Evolutionary conservation across 352 stramenopile genomes (phyloP).

Genomic region (Thraustochytrium aureum): DNA sequence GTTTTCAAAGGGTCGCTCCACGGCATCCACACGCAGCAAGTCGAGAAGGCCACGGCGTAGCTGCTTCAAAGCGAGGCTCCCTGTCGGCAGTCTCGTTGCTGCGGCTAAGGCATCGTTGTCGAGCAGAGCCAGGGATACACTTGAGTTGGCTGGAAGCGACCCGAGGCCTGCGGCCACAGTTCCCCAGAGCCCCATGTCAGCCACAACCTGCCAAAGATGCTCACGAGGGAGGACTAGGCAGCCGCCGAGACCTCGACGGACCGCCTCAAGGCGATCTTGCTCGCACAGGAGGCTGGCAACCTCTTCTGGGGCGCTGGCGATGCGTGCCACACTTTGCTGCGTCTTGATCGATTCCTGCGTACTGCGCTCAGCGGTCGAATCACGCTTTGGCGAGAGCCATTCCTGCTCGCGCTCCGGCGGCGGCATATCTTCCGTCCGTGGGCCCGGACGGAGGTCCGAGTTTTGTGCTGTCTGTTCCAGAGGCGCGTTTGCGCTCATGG

Average conservation of each 20-base stretch:
- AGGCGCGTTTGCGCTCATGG: too few relatives aligned
- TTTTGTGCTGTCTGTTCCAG: too few relatives aligned
- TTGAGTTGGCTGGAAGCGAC: not conserved
- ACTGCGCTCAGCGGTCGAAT: too few relatives aligned
- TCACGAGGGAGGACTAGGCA: not conserved
- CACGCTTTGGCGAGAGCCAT: too few relatives aligned
- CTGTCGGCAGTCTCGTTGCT: not conserved
- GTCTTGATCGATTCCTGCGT: too few relatives aligned
- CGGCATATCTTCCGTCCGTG: too few relatives aligned
- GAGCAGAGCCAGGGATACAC: constrained; percentile 6
- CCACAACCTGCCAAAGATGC: constrained; percentile 24
- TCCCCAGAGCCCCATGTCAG: constrained; percentile 30
- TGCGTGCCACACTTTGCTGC: too few relatives aligned
- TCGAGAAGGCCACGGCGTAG: constrained; percentile 17
- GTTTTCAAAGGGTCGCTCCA: constrained; percentile 11
- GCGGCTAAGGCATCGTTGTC: not conserved
- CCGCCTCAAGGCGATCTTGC: constrained; percentile 27
- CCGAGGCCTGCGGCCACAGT: constrained; percentile 19
- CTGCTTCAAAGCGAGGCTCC: not conserved
- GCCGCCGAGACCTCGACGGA: constrained; percentile 11
- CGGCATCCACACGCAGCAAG: not conserved
- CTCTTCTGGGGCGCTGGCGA: too few relatives aligned
- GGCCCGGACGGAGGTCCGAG: too few relatives aligned
- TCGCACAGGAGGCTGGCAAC: not conserved
- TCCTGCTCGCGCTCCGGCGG: too few relatives aligned